Percentiles rank a stretch among this genome's conserved stretches.
Conservation (phyloP, 352 stramenopile species). For the Phytophthora pluvialis region DNA sequence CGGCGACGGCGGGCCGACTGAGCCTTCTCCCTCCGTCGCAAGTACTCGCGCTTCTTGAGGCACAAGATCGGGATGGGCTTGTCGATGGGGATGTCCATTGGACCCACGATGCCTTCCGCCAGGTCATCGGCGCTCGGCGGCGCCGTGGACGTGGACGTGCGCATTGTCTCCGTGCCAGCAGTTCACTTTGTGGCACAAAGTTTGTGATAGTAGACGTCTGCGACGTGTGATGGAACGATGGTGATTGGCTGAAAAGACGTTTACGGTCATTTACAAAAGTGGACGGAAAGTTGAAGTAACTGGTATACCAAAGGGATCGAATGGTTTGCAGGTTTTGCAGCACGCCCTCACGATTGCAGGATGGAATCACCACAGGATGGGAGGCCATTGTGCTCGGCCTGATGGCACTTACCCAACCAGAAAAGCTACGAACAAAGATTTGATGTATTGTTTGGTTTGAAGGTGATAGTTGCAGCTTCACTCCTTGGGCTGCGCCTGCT, state of each 20-base stretch:
- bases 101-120: conserved; percentile 9
- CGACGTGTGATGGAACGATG: conserved; percentile 17
- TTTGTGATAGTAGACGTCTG: conserved; percentile 6
- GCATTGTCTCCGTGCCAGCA: conserved; percentile 3
- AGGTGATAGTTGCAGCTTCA: background rate
- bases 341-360: too few relatives aligned
- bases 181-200: too few relatives aligned
- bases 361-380: too few relatives aligned
- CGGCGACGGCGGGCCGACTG: background rate
- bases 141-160: background rate
- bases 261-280: background rate
- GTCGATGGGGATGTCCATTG: conserved; percentile 21
- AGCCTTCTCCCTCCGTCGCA: background rate
- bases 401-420: background rate
- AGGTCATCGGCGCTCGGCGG: conserved; percentile 7
- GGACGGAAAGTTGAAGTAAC: background rate
- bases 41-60: conserved; percentile 4
- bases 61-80: conserved; percentile 12
- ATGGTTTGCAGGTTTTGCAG: too few relatives aligned
- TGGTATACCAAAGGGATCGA: too few relatives aligned
- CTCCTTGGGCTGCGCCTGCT: background rate
- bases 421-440: background rate
- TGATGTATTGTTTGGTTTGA: background rate
- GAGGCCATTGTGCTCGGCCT: too few relatives aligned
- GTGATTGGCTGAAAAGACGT: background rate